phyloP scores from a whole-genome alignment of 768 basidiomycete species.

The Daedaleopsis sinensis region DNA sequence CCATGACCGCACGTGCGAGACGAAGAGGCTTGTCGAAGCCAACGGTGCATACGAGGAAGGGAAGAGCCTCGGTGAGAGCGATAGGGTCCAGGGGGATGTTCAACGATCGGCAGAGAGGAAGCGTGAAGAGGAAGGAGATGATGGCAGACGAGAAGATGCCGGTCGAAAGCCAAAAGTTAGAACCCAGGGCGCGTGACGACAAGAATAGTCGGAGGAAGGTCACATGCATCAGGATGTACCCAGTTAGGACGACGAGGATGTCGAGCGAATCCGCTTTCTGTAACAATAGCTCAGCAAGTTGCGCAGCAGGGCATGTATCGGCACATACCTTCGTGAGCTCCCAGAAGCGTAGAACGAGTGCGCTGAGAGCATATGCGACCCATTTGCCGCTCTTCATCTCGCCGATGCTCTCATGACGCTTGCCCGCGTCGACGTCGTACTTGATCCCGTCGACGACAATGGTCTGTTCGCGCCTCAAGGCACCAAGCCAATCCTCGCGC shows the following conservation, averaged over 20 bases:
- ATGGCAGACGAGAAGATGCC: conserved; percentile 82
- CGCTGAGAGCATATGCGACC: conserved; percentile 84
- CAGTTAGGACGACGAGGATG: conserved; percentile 90
- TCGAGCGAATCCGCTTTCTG: conserved; percentile 95
- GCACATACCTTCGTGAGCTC: conserved; percentile 69
- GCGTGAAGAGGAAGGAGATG: conserved; percentile 82
- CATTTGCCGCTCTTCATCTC: conserved; percentile 84
- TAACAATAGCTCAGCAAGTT: conserved; percentile 6
- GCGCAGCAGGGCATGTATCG: neutral
- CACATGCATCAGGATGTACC: conserved; percentile 94
- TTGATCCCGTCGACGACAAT: conserved; percentile 42
- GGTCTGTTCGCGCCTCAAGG: conserved; percentile 35
- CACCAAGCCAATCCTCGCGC: conserved; percentile 52
- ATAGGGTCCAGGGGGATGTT: conserved; percentile 91
- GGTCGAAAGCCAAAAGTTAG: conserved; percentile 68
- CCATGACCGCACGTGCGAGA: conserved; percentile 87
- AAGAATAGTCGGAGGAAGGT: conserved; percentile 92
- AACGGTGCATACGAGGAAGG: conserved; percentile 96
- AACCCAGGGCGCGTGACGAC: conserved; percentile 85
- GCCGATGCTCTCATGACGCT: conserved; percentile 55
- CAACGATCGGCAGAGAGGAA: conserved; percentile 76
- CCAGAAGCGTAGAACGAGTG: conserved; percentile 82
- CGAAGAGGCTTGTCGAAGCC: conserved; percentile 98
- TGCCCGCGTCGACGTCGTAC: conserved; percentile 52
- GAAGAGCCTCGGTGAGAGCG: conserved; percentile 91